Evolutionary conservation across 2,329 filamentous ascomycete genomes (phyloP).

Genomic region (Verticillium nonalfalfae): DNA sequence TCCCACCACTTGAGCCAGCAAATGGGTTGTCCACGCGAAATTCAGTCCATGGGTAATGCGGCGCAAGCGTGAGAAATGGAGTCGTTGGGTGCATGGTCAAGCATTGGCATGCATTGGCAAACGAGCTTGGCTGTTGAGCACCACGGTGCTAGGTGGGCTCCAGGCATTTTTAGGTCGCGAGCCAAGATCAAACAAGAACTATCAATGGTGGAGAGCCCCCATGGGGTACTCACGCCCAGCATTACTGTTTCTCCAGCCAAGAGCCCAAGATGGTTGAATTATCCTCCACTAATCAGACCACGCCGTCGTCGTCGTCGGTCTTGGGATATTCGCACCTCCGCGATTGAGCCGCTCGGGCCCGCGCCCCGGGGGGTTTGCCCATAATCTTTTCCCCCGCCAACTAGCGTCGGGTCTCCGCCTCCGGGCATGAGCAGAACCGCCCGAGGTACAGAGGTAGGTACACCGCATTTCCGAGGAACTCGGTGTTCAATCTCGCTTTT

Average conservation of each 20-base stretch:
- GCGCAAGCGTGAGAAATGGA: not conserved
- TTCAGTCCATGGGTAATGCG: not conserved
- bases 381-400: not conserved
- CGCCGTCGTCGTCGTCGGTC: not conserved
- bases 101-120: slow-evolving; percentile 9
- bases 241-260: not conserved
- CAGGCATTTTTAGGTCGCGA: not conserved
- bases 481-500: not conserved
- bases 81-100: slow-evolving; percentile 1
- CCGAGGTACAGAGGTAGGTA: not conserved
- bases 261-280: not conserved
- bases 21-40: not conserved
- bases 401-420: not conserved
- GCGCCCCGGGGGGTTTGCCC: not conserved
- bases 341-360: not conserved
- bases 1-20: not conserved
- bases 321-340: not conserved
- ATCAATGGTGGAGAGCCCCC: not conserved
- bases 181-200: not conserved
- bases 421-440: not conserved
- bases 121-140: slow-evolving; percentile 4
- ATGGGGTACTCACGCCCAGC: not conserved
- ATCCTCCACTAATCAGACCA: not conserved
- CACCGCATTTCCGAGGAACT: not conserved
- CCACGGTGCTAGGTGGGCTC: not conserved